Conservation (phyloP, 495 filamentous ascomycete species). For the Penicillium mononematosum region DNA sequence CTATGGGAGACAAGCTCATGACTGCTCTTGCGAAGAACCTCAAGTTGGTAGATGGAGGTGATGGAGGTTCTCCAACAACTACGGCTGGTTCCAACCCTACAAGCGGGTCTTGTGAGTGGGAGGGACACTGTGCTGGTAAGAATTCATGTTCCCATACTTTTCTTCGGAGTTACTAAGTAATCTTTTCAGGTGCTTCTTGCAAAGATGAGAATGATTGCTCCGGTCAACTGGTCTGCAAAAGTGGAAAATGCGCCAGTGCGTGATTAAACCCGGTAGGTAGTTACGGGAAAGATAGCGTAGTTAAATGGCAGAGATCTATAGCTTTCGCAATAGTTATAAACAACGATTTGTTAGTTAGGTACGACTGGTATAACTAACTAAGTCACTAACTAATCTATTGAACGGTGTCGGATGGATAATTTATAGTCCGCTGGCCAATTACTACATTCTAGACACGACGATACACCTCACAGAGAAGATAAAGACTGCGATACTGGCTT, state of each 20-base stretch:
- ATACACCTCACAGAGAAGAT: no score
- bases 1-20: constrained; percentile 34
- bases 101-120: constrained; percentile 17
- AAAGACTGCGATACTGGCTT: no score
- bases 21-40: constrained; percentile 38
- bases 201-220: constrained; percentile 23
- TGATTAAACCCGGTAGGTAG: neutral
- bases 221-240: constrained; percentile 18
- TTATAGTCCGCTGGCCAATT: no score
- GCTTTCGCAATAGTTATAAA: neutral
- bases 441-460: no score
- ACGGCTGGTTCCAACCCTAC: neutral
- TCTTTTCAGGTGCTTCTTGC: constrained; percentile 21
- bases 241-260: constrained; percentile 18
- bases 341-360: neutral
- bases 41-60: constrained; percentile 17
- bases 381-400: no score
- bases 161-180: neutral
- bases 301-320: neutral
- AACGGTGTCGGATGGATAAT: no score
- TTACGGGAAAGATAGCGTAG: neutral
- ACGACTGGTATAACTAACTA: no score
- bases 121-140: constrained; percentile 27
- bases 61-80: neutral
- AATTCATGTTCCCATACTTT: neutral